These are phyloP conservation scores for Musa troglodytarum DNA, from an alignment of 176 grass and related monocot genomes.

Conservation along the genomic window DNA sequence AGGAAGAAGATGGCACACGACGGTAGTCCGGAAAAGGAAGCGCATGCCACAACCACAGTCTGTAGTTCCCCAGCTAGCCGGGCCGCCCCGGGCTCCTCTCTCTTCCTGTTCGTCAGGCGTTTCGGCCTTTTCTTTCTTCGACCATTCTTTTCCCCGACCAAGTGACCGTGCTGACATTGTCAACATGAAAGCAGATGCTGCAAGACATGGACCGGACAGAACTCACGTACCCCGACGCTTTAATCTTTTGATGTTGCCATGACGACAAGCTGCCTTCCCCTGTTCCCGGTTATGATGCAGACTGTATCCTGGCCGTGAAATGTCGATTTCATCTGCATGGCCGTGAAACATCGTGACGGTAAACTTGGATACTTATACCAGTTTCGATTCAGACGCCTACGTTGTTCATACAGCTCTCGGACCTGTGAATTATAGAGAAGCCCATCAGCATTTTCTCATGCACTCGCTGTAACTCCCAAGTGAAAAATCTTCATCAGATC, in stretches of 20 bases:
- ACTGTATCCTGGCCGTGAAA: background rate
- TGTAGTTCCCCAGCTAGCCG: background rate
- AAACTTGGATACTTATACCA: background rate
- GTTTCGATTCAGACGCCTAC: too few relatives aligned
- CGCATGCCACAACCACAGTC: background rate
- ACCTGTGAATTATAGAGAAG: too few relatives aligned
- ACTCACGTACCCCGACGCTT: background rate
- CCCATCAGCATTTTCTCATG: too few relatives aligned
- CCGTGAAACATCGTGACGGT: background rate
- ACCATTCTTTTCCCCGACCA: background rate
- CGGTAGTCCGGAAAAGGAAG: background rate
- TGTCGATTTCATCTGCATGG: background rate
- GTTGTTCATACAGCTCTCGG: too few relatives aligned
- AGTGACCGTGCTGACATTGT: background rate
- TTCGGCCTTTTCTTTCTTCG: too few relatives aligned
- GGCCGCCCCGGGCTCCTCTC: background rate
- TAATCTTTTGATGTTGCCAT: slow-evolving; percentile 1
- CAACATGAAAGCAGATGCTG: too few relatives aligned
- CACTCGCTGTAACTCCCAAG: too few relatives aligned
- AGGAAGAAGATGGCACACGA: background rate
- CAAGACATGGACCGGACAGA: too few relatives aligned
- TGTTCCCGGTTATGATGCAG: background rate
- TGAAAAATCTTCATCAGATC: too few relatives aligned
- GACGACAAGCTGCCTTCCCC: background rate
- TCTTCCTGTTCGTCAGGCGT: background rate